Evolutionary conservation across 148 eudicot genomes (phyloP), one percentile per base, ranked within the genome.

Genomic region (Vaccinium myrtillus): DNA sequence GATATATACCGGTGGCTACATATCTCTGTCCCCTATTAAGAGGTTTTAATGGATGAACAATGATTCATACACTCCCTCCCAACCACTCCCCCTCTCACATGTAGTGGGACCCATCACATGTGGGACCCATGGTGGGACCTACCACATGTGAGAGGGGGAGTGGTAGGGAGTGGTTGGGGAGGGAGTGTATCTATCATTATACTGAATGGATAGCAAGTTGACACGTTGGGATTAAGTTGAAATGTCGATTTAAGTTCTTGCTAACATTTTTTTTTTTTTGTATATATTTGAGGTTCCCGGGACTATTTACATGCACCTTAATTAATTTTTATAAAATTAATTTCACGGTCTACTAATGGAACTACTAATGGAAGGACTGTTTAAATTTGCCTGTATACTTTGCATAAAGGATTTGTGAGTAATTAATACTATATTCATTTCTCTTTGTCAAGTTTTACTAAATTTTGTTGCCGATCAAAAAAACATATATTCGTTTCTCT

Each of bases 1-100:
- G 74, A 89, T 91, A 87, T 86, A 88, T 89, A 91, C 86, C 81
- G 76, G 32, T 83, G 84, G 83, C 49, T 83, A 87, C 78, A 86
- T 73, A 13, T 27, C 23, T 23, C 5, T 84, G 25, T 73, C 14
- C 30, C 71, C 85, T 78, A 87, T 88, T 23, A 86, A 75, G 43
- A 75, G 43, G 75, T 87, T 36, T 67, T 27, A 30, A 87, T 83
- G 86, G n/a, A n/a, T n/a, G n/a, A n/a, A n/a, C n/a, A n/a, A n/a
- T n/a, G n/a, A n/a, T n/a, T n/a, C n/a, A n/a, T n/a, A n/a, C n/a
- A n/a, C n/a, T n/a, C n/a, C n/a, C n/a, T n/a, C n/a, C n/a, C n/a
- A n/a, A n/a, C n/a, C n/a, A n/a, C n/a, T n/a, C n/a, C n/a, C n/a
- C n/a, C n/a, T n/a, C n/a, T n/a, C n/a, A n/a, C n/a, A n/a, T n/a